Evolutionary conservation across 352 stramenopile genomes (phyloP).

Genomic region (Peronospora belbahrii): DNA sequence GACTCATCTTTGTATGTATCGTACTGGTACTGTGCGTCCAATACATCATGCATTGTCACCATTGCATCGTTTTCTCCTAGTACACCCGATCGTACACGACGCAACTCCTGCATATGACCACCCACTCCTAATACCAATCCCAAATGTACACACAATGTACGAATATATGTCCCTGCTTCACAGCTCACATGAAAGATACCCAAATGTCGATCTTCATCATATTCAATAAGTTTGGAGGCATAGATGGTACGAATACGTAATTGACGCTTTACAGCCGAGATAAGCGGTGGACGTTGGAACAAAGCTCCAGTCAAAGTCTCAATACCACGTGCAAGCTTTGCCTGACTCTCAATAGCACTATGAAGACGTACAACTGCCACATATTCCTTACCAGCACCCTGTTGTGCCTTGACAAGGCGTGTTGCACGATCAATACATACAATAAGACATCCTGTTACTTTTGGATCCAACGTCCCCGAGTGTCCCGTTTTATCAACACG

Average conservation of each 20-base stretch:
- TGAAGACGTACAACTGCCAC: slow-evolving; percentile 97
- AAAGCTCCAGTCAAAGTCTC: slow-evolving; percentile 98
- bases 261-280: slow-evolving; percentile 99
- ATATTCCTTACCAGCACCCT: slow-evolving; percentile 99
- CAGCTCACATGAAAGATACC: slow-evolving; percentile 96
- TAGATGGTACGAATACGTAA: slow-evolving; percentile 99
- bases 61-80: slow-evolving; percentile 94
- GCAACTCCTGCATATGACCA: slow-evolving; percentile 99
- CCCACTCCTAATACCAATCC: slow-evolving; percentile 95
- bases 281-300: slow-evolving; percentile 99
- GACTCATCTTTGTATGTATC: slow-evolving; percentile 99
- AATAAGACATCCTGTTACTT: slow-evolving; percentile 99
- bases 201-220: slow-evolving; percentile 95
- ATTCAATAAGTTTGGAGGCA: slow-evolving; percentile 98
- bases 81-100: slow-evolving; percentile 94
- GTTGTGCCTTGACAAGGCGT: slow-evolving; percentile 81
- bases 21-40: slow-evolving; percentile 99
- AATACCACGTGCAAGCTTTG: slow-evolving; percentile 91
- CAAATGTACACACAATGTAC: slow-evolving; percentile 99
- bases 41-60: slow-evolving; percentile 99
- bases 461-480: slow-evolving; percentile 98
- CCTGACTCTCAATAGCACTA: slow-evolving; percentile 89
- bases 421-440: slow-evolving; percentile 99
- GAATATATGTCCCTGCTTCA: slow-evolving; percentile 99
- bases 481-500: slow-evolving; percentile 99